Evolutionary conservation across 306 rosid genomes (phyloP).

Genomic region (Trifolium dubium): DNA sequence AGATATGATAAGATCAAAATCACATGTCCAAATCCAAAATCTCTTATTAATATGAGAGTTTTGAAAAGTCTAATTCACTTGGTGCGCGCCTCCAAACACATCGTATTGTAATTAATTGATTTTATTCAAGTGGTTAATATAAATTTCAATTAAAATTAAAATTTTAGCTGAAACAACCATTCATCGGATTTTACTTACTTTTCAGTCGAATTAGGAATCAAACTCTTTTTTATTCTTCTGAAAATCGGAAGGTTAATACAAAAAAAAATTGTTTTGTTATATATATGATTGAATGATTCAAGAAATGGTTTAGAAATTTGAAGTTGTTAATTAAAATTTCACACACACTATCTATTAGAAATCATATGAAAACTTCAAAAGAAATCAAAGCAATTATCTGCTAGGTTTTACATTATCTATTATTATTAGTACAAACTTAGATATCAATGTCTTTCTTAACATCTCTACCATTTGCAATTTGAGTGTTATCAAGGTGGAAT

Average conservation of each 20-base stretch:
- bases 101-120: too few relatives aligned
- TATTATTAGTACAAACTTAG: neutral
- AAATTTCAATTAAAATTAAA: too few relatives aligned
- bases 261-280: too few relatives aligned
- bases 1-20: constrained; percentile 32
- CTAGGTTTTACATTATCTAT: neutral
- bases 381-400: constrained; percentile 12
- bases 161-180: too few relatives aligned
- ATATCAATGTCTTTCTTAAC: constrained; percentile 32
- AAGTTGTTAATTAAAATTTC: neutral
- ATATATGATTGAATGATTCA: too few relatives aligned
- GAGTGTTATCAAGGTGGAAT: constrained; percentile 20
- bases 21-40: constrained; percentile 29
- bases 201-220: neutral
- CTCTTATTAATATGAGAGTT: neutral
- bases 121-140: too few relatives aligned
- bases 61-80: constrained; percentile 41
- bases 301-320: neutral
- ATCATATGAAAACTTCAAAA: neutral
- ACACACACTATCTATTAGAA: neutral
- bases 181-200: too few relatives aligned
- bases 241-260: neutral
- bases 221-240: too few relatives aligned
- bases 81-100: constrained; percentile 18
- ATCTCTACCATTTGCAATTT: constrained; percentile 36